Evolutionary conservation across 805 yeast genomes (phyloP).

Genomic region (Cyberlindnera xishuangbannaensis): DNA sequence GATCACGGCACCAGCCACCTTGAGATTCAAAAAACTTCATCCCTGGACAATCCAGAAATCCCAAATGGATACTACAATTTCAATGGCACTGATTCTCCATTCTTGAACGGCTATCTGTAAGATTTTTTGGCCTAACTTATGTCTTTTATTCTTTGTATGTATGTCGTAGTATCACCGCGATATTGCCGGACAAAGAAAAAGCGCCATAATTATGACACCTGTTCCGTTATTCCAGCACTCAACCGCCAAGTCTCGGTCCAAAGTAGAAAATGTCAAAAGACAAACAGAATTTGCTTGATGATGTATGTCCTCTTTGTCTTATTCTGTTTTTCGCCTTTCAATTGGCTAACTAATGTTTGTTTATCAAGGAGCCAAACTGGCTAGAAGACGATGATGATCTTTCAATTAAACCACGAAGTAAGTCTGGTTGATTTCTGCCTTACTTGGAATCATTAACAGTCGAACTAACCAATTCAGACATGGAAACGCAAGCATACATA

Average conservation of each 20-base stretch:
- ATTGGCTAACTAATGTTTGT: background rate
- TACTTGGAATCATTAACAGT: background rate
- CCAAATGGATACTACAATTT: conserved; percentile 18
- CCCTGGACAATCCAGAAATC: no score
- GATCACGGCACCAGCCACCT: no score
- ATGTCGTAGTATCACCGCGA: no score
- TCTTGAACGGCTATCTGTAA: conserved; percentile 14
- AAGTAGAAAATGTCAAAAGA: background rate
- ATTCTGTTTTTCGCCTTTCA: background rate
- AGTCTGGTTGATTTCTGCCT: background rate
- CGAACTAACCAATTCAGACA: conserved; percentile 3
- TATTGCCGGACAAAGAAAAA: background rate
- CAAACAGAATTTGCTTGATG: conserved; percentile 6
- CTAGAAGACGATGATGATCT: conserved; percentile 22
- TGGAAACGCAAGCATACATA: conserved; percentile 27
- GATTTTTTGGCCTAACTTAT: background rate
- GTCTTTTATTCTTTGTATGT: background rate
- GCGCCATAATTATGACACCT: background rate
- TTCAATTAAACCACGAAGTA: conserved; percentile 7
- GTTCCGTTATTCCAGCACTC: no score
- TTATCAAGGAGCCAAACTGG: conserved; percentile 14
- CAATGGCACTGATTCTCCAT: conserved; percentile 12
- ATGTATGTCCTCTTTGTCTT: conserved; percentile 6
- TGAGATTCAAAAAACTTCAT: no score
- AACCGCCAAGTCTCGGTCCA: background rate